Evolutionary conservation across 805 yeast species (phyloP), one percentile per base, ranked within the genome.

Genomic region (Starmerella geochares): DNA sequence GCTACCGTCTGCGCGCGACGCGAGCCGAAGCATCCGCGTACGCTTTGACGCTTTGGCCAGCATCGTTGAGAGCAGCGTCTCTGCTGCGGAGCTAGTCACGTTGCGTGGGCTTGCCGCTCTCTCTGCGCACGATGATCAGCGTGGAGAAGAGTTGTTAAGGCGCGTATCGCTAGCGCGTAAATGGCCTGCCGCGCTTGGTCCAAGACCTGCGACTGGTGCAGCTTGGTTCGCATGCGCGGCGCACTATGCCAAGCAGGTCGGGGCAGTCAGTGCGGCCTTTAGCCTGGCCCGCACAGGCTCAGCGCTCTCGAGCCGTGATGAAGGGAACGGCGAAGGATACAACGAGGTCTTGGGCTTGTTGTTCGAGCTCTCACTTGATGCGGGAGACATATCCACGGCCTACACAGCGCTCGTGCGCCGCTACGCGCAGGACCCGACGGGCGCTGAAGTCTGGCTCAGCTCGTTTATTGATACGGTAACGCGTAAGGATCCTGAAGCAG

Each of bases 331-430:
- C 20, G 42, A 25, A 8, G 44, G 24, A 10, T 27, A 32, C 14
- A 19, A 20, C 3, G 28, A 13, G 1, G 16, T 39, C 21, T 45
- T 27, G 9, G 44, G 37, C 13, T 19, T 17, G 17, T 16, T 52
- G 20, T 53, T 63, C 36, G 51, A 49, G 1, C 35, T 63, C 28
- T 59, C 70, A 9, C 52, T 69, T n/a, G 61, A 60, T 31, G 49
- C 61, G 9, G 55, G 63, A 33, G 60, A 65, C 44, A 61, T 65
- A 42, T 62, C 62, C 14, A 58, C 57, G 24, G 72, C 71, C 2
- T 69, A 67, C 47, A 54, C 55, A 8, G 69, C 72, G 5, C 46
- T 72, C 27, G 47, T 44, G 1, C 49, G 56, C 13, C 40, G 51
- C 19, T 52, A 27, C 40, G 19, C 38, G 9, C 13, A 17, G 6